Evolutionary conservation across 306 rosid species (phyloP), one percentile per base, ranked within the genome.

Genomic region (Comarum palustre): DNA sequence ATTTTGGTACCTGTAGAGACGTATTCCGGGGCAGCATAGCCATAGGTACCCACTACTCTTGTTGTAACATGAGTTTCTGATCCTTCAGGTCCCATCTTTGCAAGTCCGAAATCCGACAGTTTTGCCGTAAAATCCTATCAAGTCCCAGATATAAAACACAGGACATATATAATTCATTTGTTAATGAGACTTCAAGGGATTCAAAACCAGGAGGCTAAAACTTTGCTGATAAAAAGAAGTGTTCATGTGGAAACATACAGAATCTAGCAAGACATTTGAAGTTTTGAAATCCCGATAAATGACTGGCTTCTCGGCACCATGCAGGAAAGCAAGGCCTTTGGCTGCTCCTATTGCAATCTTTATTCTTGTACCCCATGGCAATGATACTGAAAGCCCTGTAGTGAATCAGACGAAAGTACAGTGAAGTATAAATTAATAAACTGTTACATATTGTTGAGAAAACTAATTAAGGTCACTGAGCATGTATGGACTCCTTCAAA

Each of bases 21-120:
- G 51, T 94, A 94, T 80, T 94, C 97, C 0, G 99, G 99, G 38
- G 99, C 99, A 16, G 97, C 99, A 76, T 94, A 89, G 57, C 99
- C 97, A 62, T 85, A 86, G n/a, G 97, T 94, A 4, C 99, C 99
- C 97, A 94, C 88, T 6, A 94, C 99, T 83, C 97, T 84, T 29
- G 99, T 91, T 25, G 99, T 80, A 50, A 94, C 99, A 50, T 91
- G 99, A 1, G 99, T 80, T 34, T 94, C 87, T 57, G 99, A 91
- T 62, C 99, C 99, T 73, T 91, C 96, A 16, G 97, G 99, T 36
- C 99, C 97, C 97, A 94, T 88, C 81, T 85, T 91, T 50, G 99
- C 99, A 22, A 94, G 91, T 78, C 99, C 99, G 69, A 94, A 94
- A 83, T 94, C 99, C 1, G 99, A 94, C 65, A 94, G 78, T 80